These are phyloP conservation scores for Metarhizium album DNA, from an alignment of 2,329 filamentous ascomycete species.

Conservation along the genomic window DNA sequence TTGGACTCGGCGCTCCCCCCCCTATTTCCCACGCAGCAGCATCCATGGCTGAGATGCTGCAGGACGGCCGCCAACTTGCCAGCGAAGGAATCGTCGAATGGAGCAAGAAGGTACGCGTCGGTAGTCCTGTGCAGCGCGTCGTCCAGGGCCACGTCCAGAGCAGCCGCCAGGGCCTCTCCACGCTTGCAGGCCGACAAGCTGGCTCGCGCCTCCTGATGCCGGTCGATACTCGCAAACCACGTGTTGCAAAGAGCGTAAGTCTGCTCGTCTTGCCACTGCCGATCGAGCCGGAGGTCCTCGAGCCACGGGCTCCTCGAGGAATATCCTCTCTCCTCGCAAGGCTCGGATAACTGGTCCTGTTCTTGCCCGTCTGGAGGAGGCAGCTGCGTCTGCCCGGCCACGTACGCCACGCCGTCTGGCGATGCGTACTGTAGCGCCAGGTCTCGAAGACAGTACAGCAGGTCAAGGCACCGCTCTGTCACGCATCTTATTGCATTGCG, in stretches of 20 bases:
- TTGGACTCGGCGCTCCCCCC: no score
- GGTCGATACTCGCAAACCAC: background rate
- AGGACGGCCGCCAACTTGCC: constrained; percentile 4
- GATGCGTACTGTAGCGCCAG: background rate
- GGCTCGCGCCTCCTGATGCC: background rate
- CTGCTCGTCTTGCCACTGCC: background rate
- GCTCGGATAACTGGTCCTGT: background rate
- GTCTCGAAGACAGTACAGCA: background rate
- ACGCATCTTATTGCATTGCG: background rate
- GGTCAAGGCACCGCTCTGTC: background rate
- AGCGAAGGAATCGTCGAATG: background rate
- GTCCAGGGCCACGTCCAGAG: background rate
- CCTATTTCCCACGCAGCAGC: background rate
- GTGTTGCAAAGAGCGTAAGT: background rate
- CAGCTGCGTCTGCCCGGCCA: background rate
- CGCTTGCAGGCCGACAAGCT: background rate
- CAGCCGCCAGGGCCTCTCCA: background rate
- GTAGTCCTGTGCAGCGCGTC: background rate
- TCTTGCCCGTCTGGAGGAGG: background rate
- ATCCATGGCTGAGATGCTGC: background rate
- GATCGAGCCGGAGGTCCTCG: background rate
- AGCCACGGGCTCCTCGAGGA: background rate
- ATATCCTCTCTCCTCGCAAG: background rate
- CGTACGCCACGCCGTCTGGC: background rate
- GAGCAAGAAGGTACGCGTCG: background rate